phyloP scores from a whole-genome alignment of 768 basidiomycete genomes.

The Termitomyces titanicus region DNA sequence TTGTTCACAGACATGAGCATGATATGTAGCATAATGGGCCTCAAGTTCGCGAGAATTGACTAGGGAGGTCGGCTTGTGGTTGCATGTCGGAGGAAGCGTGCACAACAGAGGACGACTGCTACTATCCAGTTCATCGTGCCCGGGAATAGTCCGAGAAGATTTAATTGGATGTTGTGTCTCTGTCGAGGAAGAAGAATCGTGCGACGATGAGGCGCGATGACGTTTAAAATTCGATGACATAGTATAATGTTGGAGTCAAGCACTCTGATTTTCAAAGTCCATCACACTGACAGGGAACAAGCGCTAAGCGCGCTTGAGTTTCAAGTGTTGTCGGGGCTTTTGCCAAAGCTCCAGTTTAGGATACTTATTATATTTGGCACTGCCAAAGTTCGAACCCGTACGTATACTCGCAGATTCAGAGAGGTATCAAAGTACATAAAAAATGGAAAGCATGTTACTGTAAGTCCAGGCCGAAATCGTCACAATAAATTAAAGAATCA shows the following conservation, averaged over 20 bases:
- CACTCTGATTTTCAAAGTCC: background rate
- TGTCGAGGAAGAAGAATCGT: slow-evolving; percentile 31
- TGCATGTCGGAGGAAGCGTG: slow-evolving; percentile 82
- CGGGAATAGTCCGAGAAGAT: slow-evolving; percentile 24
- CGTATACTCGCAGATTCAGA: slow-evolving; percentile 2
- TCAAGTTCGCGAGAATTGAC: slow-evolving; percentile 69
- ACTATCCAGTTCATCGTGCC: slow-evolving; percentile 12
- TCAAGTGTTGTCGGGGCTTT: no score
- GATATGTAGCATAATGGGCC: slow-evolving; percentile 78
- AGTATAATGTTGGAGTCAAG: background rate
- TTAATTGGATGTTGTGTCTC: slow-evolving; percentile 23
- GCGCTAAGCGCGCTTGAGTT: background rate
- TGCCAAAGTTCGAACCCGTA: slow-evolving; percentile 6
- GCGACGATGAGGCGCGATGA: slow-evolving; percentile 33
- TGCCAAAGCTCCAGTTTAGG: background rate
- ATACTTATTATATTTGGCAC: slow-evolving; percentile 15
- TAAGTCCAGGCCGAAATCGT: background rate
- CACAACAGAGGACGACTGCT: slow-evolving; percentile 50
- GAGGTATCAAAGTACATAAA: slow-evolving; percentile 10
- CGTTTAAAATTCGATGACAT: slow-evolving; percentile 29
- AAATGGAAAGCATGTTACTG: slow-evolving; percentile 4
- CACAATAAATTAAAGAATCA: slow-evolving; percentile 8
- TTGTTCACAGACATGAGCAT: slow-evolving; percentile 78
- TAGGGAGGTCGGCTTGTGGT: slow-evolving; percentile 60
- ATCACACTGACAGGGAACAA: background rate